Evolutionary conservation across 495 filamentous ascomycete species (phyloP).

Genomic region (Penicillium cataractarum): DNA sequence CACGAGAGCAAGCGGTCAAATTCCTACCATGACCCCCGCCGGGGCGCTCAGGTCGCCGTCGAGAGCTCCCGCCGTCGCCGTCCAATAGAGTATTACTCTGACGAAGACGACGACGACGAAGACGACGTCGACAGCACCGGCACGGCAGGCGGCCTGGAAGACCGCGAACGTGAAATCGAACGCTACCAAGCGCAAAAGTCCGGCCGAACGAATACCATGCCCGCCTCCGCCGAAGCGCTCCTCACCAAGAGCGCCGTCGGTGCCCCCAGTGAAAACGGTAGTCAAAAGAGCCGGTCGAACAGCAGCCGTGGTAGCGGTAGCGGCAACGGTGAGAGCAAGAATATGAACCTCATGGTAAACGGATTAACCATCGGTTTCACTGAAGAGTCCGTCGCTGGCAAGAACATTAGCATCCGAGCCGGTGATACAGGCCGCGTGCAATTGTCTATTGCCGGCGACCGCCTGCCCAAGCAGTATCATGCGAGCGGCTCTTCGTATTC

Average conservation of each 20-base stretch:
- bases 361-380: constrained; percentile 49
- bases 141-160: constrained; percentile 26
- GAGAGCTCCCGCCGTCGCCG: constrained; percentile 41
- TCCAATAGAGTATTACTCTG: constrained; percentile 33
- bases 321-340: constrained; percentile 40
- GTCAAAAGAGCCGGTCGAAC: constrained; percentile 50
- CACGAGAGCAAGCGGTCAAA: constrained; percentile 32
- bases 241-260: constrained; percentile 36
- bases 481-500: constrained; percentile 34
- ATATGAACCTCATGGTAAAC: constrained; percentile 48
- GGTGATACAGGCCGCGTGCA: constrained; percentile 43
- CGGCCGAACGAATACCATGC: constrained; percentile 29
- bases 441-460: constrained; percentile 43
- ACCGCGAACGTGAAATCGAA: constrained; percentile 37
- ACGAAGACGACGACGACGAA: constrained; percentile 21
- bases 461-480: constrained; percentile 43
- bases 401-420: constrained; percentile 47
- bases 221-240: constrained; percentile 42
- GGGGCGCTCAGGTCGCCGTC: constrained; percentile 38
- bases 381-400: constrained; percentile 41
- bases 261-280: constrained; percentile 46
- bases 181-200: constrained; percentile 44
- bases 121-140: neutral
- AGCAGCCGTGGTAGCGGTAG: constrained; percentile 51
- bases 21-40: constrained; percentile 38